These are phyloP conservation scores for Podospora conica DNA, from an alignment of 495 filamentous ascomycete species.

Conservation along the genomic window DNA sequence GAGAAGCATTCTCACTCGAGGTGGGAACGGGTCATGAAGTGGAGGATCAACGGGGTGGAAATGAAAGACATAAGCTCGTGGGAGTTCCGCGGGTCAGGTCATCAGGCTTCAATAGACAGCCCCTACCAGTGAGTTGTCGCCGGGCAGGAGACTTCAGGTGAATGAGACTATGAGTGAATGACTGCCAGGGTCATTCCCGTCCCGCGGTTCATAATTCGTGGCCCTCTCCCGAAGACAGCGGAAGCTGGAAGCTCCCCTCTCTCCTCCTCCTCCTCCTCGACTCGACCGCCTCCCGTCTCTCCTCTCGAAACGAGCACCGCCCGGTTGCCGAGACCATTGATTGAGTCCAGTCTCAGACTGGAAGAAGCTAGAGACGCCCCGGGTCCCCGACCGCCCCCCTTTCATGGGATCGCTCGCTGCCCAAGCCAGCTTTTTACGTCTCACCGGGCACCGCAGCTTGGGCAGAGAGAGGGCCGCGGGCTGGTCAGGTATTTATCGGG, in stretches of 20 bases:
- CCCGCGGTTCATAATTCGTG: neutral
- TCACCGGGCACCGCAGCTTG: neutral
- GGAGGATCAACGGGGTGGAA: no score
- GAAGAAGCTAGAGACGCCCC: no score
- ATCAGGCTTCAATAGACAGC: neutral
- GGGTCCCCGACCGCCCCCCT: neutral
- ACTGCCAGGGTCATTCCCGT: no score
- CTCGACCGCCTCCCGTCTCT: neutral
- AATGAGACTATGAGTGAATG: no score
- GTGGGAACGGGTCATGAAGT: neutral
- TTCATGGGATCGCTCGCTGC: conserved; percentile 3
- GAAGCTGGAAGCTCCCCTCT: neutral
- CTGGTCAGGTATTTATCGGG: conserved; percentile 13
- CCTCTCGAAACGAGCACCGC: neutral
- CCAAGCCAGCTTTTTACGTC: conserved; percentile 6
- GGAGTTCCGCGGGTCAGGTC: neutral
- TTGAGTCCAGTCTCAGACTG: neutral
- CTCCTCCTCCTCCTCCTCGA: neutral
- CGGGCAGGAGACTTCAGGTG: neutral
- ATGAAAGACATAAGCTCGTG: no score
- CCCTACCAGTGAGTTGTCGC: no score
- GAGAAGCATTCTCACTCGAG: neutral
- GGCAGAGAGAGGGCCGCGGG: neutral
- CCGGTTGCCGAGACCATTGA: neutral
- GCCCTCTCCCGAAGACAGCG: neutral